These are phyloP conservation scores for Macadamia integrifolia DNA, from an alignment of 164 flowering plant genomes.

Conservation along the genomic window DNA sequence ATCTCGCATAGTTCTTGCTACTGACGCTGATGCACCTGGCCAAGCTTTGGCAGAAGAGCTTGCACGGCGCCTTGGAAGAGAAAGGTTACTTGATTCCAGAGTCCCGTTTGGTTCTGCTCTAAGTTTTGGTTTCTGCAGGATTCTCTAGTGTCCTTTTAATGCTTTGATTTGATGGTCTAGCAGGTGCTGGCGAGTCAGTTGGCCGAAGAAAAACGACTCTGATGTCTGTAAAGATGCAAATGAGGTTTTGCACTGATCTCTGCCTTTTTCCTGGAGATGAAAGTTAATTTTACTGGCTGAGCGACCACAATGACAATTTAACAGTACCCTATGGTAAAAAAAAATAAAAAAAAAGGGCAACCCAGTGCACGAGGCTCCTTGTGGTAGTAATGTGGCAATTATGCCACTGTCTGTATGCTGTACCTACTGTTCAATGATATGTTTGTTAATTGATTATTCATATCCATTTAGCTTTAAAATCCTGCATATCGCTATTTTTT, in stretches of 20 bases:
- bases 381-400: too few relatives aligned
- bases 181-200: conserved; percentile 90
- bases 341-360: too few relatives aligned
- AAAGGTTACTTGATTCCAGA: conserved; percentile 43
- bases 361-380: too few relatives aligned
- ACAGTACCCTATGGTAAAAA: too few relatives aligned
- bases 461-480: too few relatives aligned
- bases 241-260: conserved; percentile 55
- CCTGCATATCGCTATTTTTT: too few relatives aligned
- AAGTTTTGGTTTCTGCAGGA: background rate
- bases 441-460: too few relatives aligned
- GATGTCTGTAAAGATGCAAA: conserved; percentile 79
- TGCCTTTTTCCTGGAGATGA: background rate
- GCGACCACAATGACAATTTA: too few relatives aligned
- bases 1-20: conserved; percentile 85
- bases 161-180: conserved; percentile 11
- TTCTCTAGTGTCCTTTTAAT: background rate
- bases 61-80: conserved; percentile 94
- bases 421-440: too few relatives aligned
- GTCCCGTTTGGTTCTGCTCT: background rate
- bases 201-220: conserved; percentile 69
- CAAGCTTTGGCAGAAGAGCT: conserved; percentile 95
- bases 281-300: background rate
- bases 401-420: too few relatives aligned
- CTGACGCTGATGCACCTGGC: conserved; percentile 84